Conservation (phyloP, 2,329 filamentous ascomycete species). For the Pestalotiopsis sp. region DNA sequence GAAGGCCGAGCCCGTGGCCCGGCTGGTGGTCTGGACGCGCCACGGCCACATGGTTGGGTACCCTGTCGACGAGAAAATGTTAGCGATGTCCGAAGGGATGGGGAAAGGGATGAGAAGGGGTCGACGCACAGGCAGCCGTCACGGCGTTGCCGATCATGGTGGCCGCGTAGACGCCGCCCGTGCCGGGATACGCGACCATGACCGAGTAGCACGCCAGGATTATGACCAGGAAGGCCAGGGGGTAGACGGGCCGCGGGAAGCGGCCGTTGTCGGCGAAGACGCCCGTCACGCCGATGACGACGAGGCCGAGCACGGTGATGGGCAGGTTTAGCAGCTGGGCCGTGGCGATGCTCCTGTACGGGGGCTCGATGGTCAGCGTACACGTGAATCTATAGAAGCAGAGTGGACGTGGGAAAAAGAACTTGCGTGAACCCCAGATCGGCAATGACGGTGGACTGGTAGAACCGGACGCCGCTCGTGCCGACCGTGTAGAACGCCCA, state of each 20-base stretch:
- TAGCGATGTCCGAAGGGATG: background rate
- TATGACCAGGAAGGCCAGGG: slow-evolving; percentile 40
- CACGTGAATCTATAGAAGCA: background rate
- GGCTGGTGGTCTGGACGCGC: slow-evolving; percentile 46
- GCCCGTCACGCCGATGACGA: slow-evolving; percentile 42
- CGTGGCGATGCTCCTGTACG: slow-evolving; percentile 39
- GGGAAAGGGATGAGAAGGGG: background rate
- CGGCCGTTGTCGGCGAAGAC: slow-evolving; percentile 41
- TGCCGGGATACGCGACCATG: slow-evolving; percentile 43
- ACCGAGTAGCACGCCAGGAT: slow-evolving; percentile 46
- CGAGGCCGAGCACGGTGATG: slow-evolving; percentile 39
- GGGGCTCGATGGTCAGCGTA: background rate
- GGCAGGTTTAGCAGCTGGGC: slow-evolving; percentile 51
- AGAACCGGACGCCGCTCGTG: slow-evolving; percentile 42
- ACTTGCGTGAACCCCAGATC: slow-evolving; percentile 41
- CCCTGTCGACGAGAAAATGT: slow-evolving; percentile 19
- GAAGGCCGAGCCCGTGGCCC: slow-evolving; percentile 49
- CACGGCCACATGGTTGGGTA: slow-evolving; percentile 54
- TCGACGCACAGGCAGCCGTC: slow-evolving; percentile 30
- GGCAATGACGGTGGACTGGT: slow-evolving; percentile 40
- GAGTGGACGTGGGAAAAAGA: background rate
- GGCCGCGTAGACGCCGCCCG: slow-evolving; percentile 46
- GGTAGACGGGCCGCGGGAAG: slow-evolving; percentile 43
- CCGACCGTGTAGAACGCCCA: slow-evolving; percentile 48
- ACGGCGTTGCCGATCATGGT: slow-evolving; percentile 44